Evolutionary conservation across 306 rosid species (phyloP), one percentile per base, ranked within the genome.

Genomic region (Cicer arietinum): DNA sequence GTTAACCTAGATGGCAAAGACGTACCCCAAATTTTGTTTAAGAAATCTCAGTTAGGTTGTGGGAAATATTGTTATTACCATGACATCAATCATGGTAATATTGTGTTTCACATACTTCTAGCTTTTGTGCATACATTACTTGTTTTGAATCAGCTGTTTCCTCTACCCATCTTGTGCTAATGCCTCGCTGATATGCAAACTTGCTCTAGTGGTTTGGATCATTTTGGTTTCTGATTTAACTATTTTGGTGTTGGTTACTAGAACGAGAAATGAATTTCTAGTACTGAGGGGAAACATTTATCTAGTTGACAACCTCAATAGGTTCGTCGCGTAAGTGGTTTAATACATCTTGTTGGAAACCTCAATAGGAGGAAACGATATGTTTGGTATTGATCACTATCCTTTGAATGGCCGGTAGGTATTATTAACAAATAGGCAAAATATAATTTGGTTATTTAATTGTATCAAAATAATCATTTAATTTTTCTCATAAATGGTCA

Each of bases 21-120:
- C 30, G 60, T 74, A 76, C 16, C 86, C 80, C 71, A 67, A 50
- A 13, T 84, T 74, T 81, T 78, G 11, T 75, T 80, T 51, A 41
- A 40, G 30, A 25, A 25, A 25, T 25, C 30, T 25, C 30, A 25
- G 30, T 25, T 57, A 67, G 84, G 10, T 44, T 3, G 9, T 30
- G 78, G 41, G 41, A 35, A 30, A 12, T 59, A 37, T 25, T 25
- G 30, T 12, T 30, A 30, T 11, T 59, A 30, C 65, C 65, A 25
- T 30, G 67, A 46, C 62, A 52, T 53, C 58, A 18, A 17, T 46
- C 62, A 65, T 37, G 63, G 3, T 25, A 25, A 25, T 25, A 37
- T 52, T 37, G 17, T 51, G 47, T 39, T 69, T 52, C 37, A 10
- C 50, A 14, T 6, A 4, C 60, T 30, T 10, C 17, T 17, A 9